phyloP scores from a whole-genome alignment of 2,329 filamentous ascomycete genomes.

The Exophiala bonariae region DNA sequence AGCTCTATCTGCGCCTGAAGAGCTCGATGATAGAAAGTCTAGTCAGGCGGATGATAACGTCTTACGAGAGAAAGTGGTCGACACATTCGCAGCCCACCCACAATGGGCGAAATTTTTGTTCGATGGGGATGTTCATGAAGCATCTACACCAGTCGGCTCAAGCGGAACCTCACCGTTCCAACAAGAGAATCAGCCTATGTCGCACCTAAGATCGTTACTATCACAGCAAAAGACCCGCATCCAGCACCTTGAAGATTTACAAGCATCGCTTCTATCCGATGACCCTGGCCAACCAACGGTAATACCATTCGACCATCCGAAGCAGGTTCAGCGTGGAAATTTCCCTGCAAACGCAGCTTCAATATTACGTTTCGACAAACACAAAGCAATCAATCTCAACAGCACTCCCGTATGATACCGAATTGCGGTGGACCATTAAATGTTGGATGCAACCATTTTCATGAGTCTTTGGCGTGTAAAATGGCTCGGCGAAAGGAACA shows the following conservation, averaged over 20 bases:
- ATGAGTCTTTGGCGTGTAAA: too few species aligned
- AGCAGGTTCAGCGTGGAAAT: not conserved
- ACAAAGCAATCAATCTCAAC: slow-evolving; percentile 1
- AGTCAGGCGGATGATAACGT: not conserved
- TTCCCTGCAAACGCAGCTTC: not conserved
- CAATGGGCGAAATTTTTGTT: slow-evolving; percentile 16
- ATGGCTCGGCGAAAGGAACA: too few species aligned
- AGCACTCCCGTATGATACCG: too few species aligned
- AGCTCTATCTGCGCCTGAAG: not conserved
- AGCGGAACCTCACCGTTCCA: too few species aligned
- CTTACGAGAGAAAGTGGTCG: slow-evolving; percentile 10
- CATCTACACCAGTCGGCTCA: not conserved
- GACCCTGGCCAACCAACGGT: too few species aligned
- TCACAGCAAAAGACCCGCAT: too few species aligned
- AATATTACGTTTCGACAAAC: slow-evolving; percentile 12
- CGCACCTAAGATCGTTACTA: too few species aligned
- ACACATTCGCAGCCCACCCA: slow-evolving; percentile 12
- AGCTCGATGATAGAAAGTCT: not conserved
- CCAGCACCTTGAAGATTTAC: too few species aligned
- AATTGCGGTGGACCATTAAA: too few species aligned
- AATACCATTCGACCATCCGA: not conserved
- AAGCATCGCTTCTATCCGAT: too few species aligned
- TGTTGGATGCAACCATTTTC: too few species aligned
- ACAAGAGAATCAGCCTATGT: too few species aligned
- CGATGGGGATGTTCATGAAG: slow-evolving; percentile 1